Evolutionary conservation across 1,139 yeast species (phyloP).

Genomic region (Arxiozyma heterogenica): DNA sequence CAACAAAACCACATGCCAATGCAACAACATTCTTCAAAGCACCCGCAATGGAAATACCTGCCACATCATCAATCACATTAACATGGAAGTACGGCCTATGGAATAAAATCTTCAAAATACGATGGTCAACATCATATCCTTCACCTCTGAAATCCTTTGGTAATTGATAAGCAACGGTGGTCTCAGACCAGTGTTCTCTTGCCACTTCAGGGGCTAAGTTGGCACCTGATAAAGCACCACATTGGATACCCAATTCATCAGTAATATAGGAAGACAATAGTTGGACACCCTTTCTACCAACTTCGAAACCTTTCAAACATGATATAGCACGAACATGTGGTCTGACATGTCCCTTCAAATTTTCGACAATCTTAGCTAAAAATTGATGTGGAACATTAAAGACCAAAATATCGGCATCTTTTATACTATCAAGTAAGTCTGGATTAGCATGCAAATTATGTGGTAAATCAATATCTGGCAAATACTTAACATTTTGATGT

Average conservation of each 20-base stretch:
- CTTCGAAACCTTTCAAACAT: slow-evolving; percentile 88
- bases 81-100: slow-evolving; percentile 96
- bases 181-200: slow-evolving; percentile 84
- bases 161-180: slow-evolving; percentile 81
- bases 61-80: slow-evolving; percentile 76
- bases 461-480: slow-evolving; percentile 77
- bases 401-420: slow-evolving; percentile 70
- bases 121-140: slow-evolving; percentile 65
- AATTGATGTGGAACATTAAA: slow-evolving; percentile 96
- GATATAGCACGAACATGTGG: slow-evolving; percentile 75
- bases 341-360: slow-evolving; percentile 64
- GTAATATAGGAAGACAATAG: slow-evolving; percentile 68
- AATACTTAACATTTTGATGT: slow-evolving; percentile 84
- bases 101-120: slow-evolving; percentile 63
- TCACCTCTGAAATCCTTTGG: slow-evolving; percentile 63
- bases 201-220: slow-evolving; percentile 95
- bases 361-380: slow-evolving; percentile 60
- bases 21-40: slow-evolving; percentile 94
- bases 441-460: slow-evolving; percentile 77
- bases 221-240: slow-evolving; percentile 94
- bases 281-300: slow-evolving; percentile 68
- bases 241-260: slow-evolving; percentile 68
- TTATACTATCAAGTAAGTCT: slow-evolving; percentile 59
- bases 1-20: slow-evolving; percentile 89
- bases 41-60: slow-evolving; percentile 91